Conservation (phyloP, 2,329 filamentous ascomycete species). For the Fusarium cicatricum region DNA sequence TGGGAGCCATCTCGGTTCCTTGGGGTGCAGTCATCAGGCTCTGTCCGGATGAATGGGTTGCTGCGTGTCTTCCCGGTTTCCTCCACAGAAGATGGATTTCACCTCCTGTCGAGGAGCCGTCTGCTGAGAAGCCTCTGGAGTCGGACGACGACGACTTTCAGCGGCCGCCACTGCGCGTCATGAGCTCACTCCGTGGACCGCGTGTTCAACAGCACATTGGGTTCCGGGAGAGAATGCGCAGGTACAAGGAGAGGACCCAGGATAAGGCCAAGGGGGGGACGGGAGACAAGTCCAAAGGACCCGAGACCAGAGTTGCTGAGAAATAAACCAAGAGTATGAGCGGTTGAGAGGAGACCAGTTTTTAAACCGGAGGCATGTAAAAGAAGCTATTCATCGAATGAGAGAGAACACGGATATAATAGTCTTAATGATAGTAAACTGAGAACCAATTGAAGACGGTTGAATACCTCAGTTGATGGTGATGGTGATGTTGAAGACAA, state of each 20-base stretch:
- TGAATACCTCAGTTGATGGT: too few relatives aligned
- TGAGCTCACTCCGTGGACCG: constrained; percentile 44
- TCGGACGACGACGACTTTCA: constrained; percentile 38
- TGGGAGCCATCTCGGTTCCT: constrained; percentile 79
- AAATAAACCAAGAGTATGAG: constrained; percentile 3
- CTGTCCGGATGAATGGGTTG: constrained; percentile 70
- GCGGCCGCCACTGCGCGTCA: constrained; percentile 39
- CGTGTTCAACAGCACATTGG: constrained; percentile 44
- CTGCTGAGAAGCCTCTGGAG: constrained; percentile 21
- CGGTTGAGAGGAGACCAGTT: background rate
- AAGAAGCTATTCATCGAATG: too few relatives aligned
- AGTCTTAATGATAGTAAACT: too few relatives aligned
- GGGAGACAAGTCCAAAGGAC: constrained; percentile 6
- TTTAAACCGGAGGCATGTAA: too few relatives aligned
- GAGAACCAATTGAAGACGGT: too few relatives aligned
- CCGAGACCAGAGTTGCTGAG: constrained; percentile 15
- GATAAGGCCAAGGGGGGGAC: constrained; percentile 21
- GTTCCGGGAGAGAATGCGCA: constrained; percentile 42
- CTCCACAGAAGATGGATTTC: constrained; percentile 41
- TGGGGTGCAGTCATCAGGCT: constrained; percentile 77
- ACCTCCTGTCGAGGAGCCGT: constrained; percentile 22
- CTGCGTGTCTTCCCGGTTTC: constrained; percentile 41
- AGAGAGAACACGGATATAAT: too few relatives aligned
- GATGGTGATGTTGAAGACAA: too few relatives aligned
- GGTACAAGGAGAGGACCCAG: constrained; percentile 41